These are phyloP conservation scores for Cyphellophora attinorum DNA, from an alignment of 2,329 filamentous ascomycete species.

Conservation along the genomic window DNA sequence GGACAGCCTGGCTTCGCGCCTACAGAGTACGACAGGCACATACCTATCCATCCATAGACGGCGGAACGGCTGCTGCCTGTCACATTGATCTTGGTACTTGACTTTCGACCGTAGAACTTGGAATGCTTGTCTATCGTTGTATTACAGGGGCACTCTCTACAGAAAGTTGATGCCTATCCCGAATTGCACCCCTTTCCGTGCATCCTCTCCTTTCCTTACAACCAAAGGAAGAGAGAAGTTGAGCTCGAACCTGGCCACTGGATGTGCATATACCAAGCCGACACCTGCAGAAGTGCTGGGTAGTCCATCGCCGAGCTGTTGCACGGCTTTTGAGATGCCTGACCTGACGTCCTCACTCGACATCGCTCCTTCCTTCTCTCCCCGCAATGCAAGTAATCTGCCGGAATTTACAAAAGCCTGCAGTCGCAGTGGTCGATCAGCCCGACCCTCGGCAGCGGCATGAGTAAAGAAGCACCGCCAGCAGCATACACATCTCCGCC, in stretches of 20 bases:
- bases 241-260: conserved; percentile 84
- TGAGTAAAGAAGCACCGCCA: conserved; percentile 72
- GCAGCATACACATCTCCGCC: conserved; percentile 90
- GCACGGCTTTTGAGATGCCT: conserved; percentile 48
- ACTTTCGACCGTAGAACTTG: too few relatives aligned
- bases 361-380: conserved; percentile 36
- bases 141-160: conserved; percentile 38
- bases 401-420: conserved; percentile 91
- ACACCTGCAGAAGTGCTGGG: conserved; percentile 82
- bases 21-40: too few relatives aligned
- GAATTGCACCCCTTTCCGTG: conserved; percentile 82
- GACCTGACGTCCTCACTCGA: conserved; percentile 36
- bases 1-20: too few relatives aligned
- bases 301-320: conserved; percentile 61
- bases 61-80: too few relatives aligned
- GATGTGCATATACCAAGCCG: conserved; percentile 89
- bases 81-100: too few relatives aligned
- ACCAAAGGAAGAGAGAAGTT: conserved; percentile 89
- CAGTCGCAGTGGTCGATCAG: conserved; percentile 73
- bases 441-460: conserved; percentile 74
- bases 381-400: conserved; percentile 65
- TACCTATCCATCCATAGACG: too few relatives aligned
- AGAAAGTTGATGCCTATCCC: conserved; percentile 96
- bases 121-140: neutral
- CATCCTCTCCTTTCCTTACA: conserved; percentile 71